These are phyloP conservation scores for Ophiocordyceps camponoti-leonardi DNA, from an alignment of 2,329 filamentous ascomycete species.

Conservation along the genomic window DNA sequence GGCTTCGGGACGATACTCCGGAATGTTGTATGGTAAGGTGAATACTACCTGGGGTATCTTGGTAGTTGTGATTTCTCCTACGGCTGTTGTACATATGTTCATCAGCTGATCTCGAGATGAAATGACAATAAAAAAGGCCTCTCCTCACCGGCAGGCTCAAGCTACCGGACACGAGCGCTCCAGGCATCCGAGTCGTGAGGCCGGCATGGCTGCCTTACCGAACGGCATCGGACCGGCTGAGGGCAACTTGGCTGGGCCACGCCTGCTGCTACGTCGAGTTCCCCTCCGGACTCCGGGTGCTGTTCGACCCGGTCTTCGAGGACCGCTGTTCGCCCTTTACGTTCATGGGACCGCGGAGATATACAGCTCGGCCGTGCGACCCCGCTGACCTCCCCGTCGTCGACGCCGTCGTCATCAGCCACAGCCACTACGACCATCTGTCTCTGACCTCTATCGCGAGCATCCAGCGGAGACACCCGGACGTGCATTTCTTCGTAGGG, in stretches of 20 bases:
- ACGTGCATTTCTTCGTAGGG: conserved; percentile 77
- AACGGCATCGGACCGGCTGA: conserved; percentile 37
- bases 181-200: conserved; percentile 47
- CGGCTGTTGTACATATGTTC: no score
- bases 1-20: conserved; percentile 9
- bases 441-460: conserved; percentile 59
- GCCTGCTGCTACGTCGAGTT: conserved; percentile 91
- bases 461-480: conserved; percentile 52
- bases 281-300: conserved; percentile 65
- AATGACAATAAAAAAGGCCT: conserved; percentile 10
- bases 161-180: conserved; percentile 42
- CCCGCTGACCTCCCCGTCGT: conserved; percentile 62
- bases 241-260: conserved; percentile 89
- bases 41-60: no score
- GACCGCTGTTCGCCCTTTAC: conserved; percentile 66
- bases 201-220: conserved; percentile 51
- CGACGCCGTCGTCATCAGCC: conserved; percentile 66
- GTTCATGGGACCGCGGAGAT: conserved; percentile 57
- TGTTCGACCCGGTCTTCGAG: conserved; percentile 91
- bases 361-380: conserved; percentile 58
- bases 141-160: conserved; percentile 22
- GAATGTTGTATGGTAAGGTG: conserved; percentile 19
- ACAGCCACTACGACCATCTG: conserved; percentile 88
- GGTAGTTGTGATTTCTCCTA: no score
- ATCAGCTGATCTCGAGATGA: no score